Conservation (phyloP, 2,329 filamentous ascomycete species). For the Ceratocystis eucalypticola region DNA sequence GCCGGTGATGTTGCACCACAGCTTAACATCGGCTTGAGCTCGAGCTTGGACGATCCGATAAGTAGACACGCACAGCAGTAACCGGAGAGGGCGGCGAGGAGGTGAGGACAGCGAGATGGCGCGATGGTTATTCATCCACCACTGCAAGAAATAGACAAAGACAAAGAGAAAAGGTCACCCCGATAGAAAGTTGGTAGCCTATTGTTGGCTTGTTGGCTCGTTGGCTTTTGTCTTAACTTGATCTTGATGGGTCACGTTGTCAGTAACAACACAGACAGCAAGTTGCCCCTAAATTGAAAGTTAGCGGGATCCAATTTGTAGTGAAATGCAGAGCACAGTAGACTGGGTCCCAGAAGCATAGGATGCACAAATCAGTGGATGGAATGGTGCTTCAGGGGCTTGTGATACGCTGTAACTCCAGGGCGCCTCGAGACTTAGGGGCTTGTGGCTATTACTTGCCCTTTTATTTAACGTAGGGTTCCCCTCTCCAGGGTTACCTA, state of each 20-base stretch:
- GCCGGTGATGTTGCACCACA: not conserved
- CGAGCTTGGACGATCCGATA: not conserved
- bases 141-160: too few species aligned
- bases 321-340: not conserved
- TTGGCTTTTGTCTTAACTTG: not conserved
- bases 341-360: not conserved
- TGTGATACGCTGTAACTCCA: not conserved
- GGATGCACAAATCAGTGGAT: not conserved
- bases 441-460: not conserved
- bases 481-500: not conserved
- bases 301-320: not conserved
- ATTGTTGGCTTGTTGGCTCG: too few species aligned
- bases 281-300: not conserved
- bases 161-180: too few species aligned
- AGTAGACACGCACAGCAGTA: too few species aligned
- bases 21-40: not conserved
- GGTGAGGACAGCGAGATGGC: too few species aligned
- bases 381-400: not conserved
- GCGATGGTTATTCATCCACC: too few species aligned
- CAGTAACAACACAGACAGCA: not conserved
- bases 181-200: too few species aligned
- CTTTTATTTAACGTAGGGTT: not conserved
- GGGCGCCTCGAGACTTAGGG: not conserved
- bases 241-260: conserved; percentile 1
- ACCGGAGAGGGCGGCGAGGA: too few species aligned